phyloP scores from a whole-genome alignment of 495 filamentous ascomycete species.

The Aspergillus carlsbadensis region DNA sequence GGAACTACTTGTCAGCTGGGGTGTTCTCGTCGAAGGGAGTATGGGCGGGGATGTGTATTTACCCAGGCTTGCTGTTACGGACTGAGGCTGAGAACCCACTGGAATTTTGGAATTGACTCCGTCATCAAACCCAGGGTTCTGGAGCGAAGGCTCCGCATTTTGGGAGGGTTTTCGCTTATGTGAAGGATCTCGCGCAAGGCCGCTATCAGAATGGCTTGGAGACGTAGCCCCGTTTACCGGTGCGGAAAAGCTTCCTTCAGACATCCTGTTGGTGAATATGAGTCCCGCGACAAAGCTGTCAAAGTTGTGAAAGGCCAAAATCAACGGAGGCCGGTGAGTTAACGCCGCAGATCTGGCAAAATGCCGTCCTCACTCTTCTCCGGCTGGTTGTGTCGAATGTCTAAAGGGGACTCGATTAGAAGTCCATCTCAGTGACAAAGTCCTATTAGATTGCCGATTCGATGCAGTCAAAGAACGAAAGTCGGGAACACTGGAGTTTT shows the following conservation, averaged over 20 bases:
- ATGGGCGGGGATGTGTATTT: background rate
- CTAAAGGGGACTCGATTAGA: background rate
- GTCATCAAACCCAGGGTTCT: background rate
- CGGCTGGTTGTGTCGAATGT: background rate
- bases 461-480: background rate
- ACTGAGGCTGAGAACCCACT: background rate
- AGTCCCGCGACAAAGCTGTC: background rate
- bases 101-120: background rate
- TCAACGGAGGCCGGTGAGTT: background rate
- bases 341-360: background rate
- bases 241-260: constrained; percentile 11
- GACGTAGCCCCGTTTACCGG: constrained; percentile 43
- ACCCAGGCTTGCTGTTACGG: background rate
- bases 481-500: background rate
- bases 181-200: constrained; percentile 38
- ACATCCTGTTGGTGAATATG: constrained; percentile 4
- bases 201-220: constrained; percentile 43
- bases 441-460: background rate
- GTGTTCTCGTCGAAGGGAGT: background rate
- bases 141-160: background rate
- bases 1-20: constrained; percentile 1
- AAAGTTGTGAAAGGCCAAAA: background rate
- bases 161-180: constrained; percentile 30
- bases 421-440: too few relatives aligned
- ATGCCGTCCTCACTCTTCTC: background rate